phyloP scores from a whole-genome alignment of 768 basidiomycete species.

The Hericium rajendrae region DNA sequence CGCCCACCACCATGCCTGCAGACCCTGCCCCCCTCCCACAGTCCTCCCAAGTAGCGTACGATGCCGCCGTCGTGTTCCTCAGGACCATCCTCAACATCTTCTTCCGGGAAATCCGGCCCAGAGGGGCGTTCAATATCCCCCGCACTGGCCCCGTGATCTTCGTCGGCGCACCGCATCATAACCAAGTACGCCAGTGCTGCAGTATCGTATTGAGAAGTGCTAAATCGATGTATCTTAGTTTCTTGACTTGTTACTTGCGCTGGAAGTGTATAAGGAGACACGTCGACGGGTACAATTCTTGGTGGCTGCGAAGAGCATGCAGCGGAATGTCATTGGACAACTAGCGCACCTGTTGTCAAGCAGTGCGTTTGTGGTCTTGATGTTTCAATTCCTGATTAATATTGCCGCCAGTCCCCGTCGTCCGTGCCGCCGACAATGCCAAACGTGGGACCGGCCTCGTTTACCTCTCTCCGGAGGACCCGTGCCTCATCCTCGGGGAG shows the following conservation, averaged over 20 bases:
- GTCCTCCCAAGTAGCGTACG: slow-evolving; percentile 35
- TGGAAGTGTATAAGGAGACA: slow-evolving; percentile 72
- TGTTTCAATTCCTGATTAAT: background rate
- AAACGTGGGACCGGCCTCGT: slow-evolving; percentile 67
- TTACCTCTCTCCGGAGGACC: slow-evolving; percentile 62
- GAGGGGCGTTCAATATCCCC: slow-evolving; percentile 91
- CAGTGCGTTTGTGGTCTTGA: slow-evolving; percentile 41
- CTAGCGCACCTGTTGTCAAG: slow-evolving; percentile 78
- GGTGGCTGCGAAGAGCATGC: slow-evolving; percentile 84
- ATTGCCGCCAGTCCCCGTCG: slow-evolving; percentile 66
- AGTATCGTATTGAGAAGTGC: slow-evolving; percentile 4
- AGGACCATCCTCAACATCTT: slow-evolving; percentile 79
- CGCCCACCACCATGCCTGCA: background rate
- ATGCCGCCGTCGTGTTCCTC: slow-evolving; percentile 76
- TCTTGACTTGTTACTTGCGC: slow-evolving; percentile 71
- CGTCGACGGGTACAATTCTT: slow-evolving; percentile 77
- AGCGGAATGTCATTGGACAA: slow-evolving; percentile 59
- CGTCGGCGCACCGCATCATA: slow-evolving; percentile 87
- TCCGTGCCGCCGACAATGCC: slow-evolving; percentile 84
- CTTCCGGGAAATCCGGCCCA: slow-evolving; percentile 88
- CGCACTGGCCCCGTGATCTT: slow-evolving; percentile 85
- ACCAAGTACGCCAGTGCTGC: slow-evolving; percentile 48
- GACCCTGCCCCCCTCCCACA: background rate
- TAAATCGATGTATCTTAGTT: slow-evolving; percentile 42
- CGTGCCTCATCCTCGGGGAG: slow-evolving; percentile 70